phyloP scores from a whole-genome alignment of 2,329 filamentous ascomycete species.

The Stachybotrys chlorohalonatus region DNA sequence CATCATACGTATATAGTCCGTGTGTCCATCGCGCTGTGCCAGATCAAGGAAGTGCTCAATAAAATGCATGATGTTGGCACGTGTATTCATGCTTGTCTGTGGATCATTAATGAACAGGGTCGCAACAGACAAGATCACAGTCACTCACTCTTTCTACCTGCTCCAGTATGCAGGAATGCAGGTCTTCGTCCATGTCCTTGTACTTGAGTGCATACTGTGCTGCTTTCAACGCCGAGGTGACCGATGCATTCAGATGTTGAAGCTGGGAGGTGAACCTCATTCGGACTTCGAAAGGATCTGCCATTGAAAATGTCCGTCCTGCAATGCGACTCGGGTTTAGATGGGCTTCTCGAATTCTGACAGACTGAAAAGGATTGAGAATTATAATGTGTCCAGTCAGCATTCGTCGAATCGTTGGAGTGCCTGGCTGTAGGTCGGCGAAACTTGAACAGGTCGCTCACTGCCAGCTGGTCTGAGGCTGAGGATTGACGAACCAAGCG shows the following conservation, averaged over 20 bases:
- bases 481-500: too few relatives aligned
- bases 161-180: slow-evolving; percentile 95
- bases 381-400: too few relatives aligned
- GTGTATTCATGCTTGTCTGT: slow-evolving; percentile 88
- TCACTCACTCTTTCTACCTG: slow-evolving; percentile 68
- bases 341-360: too few relatives aligned
- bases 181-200: slow-evolving; percentile 89
- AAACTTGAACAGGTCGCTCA: too few relatives aligned
- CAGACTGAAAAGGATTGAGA: too few relatives aligned
- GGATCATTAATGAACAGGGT: neutral
- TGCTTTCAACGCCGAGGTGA: slow-evolving; percentile 82
- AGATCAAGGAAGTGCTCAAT: slow-evolving; percentile 90
- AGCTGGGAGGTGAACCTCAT: slow-evolving; percentile 92
- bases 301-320: slow-evolving; percentile 27
- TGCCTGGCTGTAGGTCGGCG: too few relatives aligned
- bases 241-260: slow-evolving; percentile 82
- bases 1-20: slow-evolving; percentile 87
- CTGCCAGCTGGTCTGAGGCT: too few relatives aligned
- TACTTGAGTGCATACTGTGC: slow-evolving; percentile 93
- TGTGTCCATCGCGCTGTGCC: slow-evolving; percentile 65
- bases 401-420: too few relatives aligned
- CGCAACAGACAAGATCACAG: neutral
- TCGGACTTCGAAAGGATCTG: slow-evolving; percentile 93
- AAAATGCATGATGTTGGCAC: slow-evolving; percentile 99
- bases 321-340: neutral